These are phyloP conservation scores for Vigna hirtella DNA, from an alignment of 306 rosid species.

Conservation along the genomic window DNA sequence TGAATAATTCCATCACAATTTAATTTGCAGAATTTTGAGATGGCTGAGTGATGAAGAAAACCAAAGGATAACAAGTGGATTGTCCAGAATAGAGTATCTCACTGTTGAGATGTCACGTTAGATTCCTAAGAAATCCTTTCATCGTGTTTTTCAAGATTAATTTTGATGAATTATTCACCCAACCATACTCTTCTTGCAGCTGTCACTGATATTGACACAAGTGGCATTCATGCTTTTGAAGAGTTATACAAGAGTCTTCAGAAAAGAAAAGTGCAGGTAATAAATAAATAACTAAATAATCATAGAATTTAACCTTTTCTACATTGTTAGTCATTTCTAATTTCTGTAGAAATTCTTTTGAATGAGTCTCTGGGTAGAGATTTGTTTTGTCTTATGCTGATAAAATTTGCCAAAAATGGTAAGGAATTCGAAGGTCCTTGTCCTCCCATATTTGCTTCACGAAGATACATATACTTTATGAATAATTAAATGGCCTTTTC, in stretches of 20 bases:
- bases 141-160: background rate
- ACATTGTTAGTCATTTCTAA: slow-evolving; percentile 17
- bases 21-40: slow-evolving; percentile 68
- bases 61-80: slow-evolving; percentile 25
- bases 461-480: slow-evolving; percentile 44
- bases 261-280: slow-evolving; percentile 64
- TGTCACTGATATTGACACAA: slow-evolving; percentile 81
- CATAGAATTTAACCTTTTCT: slow-evolving; percentile 13
- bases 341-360: slow-evolving; percentile 4
- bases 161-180: background rate
- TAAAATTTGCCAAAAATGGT: background rate
- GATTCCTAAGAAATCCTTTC: slow-evolving; percentile 17
- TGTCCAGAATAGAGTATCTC: slow-evolving; percentile 52
- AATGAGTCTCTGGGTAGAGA: background rate
- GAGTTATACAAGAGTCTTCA: slow-evolving; percentile 61
- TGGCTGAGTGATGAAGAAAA: slow-evolving; percentile 70
- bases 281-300: background rate
- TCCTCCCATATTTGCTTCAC: background rate
- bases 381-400: background rate
- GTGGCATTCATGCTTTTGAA: slow-evolving; percentile 78
- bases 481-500: background rate
- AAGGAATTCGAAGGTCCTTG: background rate
- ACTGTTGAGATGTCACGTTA: slow-evolving; percentile 86
- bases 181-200: slow-evolving; percentile 57
- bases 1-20: background rate